Evolutionary conservation across 2,329 filamentous ascomycete species (phyloP).

Genomic region (Monilinia polystroma): DNA sequence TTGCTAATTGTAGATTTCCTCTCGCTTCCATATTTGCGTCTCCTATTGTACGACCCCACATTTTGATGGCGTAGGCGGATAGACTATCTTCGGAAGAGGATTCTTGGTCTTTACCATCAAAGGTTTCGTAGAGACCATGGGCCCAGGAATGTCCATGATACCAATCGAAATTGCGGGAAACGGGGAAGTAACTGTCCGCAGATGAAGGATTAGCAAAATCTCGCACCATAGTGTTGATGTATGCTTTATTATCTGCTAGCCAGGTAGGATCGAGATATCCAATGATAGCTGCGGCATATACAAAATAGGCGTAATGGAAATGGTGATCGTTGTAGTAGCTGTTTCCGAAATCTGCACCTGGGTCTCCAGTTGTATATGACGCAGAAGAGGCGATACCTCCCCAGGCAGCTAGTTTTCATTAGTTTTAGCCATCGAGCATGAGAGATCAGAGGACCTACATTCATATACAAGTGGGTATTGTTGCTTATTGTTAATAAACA

Average conservation of each 20-base stretch:
- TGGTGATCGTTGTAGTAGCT: slow-evolving; percentile 77
- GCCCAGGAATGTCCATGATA: slow-evolving; percentile 95
- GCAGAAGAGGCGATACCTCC: slow-evolving; percentile 77
- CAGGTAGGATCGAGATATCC: slow-evolving; percentile 74
- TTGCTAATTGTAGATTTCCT: slow-evolving; percentile 79
- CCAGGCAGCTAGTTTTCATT: slow-evolving; percentile 56
- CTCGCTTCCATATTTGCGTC: slow-evolving; percentile 72
- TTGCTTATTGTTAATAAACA: slow-evolving; percentile 67
- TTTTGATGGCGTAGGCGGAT: slow-evolving; percentile 78
- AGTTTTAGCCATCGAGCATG: background rate
- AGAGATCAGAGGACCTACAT: slow-evolving; percentile 27
- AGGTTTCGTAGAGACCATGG: slow-evolving; percentile 68
- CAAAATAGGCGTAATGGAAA: slow-evolving; percentile 84
- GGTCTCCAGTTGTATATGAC: slow-evolving; percentile 66
- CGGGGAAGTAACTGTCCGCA: slow-evolving; percentile 73
- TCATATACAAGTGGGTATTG: slow-evolving; percentile 65
- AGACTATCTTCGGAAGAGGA: slow-evolving; percentile 89
- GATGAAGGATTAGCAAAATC: slow-evolving; percentile 76
- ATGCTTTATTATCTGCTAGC: slow-evolving; percentile 71
- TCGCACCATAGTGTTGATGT: slow-evolving; percentile 79
- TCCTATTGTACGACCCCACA: slow-evolving; percentile 83
- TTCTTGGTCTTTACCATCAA: slow-evolving; percentile 81
- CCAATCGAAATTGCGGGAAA: slow-evolving; percentile 81
- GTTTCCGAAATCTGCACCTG: slow-evolving; percentile 83
- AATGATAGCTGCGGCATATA: slow-evolving; percentile 82